These are phyloP conservation scores for Wickerhamomyces mucosus DNA, from an alignment of 805 yeast species.

Conservation along the genomic window DNA sequence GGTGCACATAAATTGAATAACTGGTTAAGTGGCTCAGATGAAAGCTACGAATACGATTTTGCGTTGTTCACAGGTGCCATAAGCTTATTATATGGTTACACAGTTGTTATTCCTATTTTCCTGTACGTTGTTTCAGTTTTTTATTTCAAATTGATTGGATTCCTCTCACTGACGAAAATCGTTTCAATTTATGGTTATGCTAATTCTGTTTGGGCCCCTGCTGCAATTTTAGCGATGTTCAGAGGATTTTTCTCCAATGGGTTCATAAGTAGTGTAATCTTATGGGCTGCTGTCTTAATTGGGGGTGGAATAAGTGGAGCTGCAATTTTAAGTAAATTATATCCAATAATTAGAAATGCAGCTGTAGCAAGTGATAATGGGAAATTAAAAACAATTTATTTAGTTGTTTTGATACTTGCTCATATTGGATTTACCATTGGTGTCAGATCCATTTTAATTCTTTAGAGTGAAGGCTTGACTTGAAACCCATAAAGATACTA, in stretches of 20 bases:
- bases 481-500: no score
- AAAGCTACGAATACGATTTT: slow-evolving; percentile 49
- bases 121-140: slow-evolving; percentile 45
- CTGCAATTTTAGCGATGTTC: slow-evolving; percentile 50
- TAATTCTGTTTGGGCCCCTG: slow-evolving; percentile 78
- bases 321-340: slow-evolving; percentile 37
- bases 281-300: slow-evolving; percentile 49
- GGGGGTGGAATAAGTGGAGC: slow-evolving; percentile 58
- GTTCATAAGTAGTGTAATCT: slow-evolving; percentile 32
- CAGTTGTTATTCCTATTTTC: slow-evolving; percentile 50
- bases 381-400: slow-evolving; percentile 26
- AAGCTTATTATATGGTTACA: slow-evolving; percentile 67
- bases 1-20: slow-evolving; percentile 56
- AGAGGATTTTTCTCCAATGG: slow-evolving; percentile 34
- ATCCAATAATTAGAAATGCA: slow-evolving; percentile 28
- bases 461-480: neutral
- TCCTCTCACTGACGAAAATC: slow-evolving; percentile 45
- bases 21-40: slow-evolving; percentile 30
- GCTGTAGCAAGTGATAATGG: slow-evolving; percentile 28
- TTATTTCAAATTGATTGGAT: slow-evolving; percentile 39
- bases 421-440: slow-evolving; percentile 54
- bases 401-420: slow-evolving; percentile 32
- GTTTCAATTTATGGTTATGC: slow-evolving; percentile 81
- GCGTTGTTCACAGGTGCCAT: slow-evolving; percentile 59
- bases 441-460: slow-evolving; percentile 27